Evolutionary conservation across 306 rosid species (phyloP).

Genomic region (Gynostemma pentaphyllum): DNA sequence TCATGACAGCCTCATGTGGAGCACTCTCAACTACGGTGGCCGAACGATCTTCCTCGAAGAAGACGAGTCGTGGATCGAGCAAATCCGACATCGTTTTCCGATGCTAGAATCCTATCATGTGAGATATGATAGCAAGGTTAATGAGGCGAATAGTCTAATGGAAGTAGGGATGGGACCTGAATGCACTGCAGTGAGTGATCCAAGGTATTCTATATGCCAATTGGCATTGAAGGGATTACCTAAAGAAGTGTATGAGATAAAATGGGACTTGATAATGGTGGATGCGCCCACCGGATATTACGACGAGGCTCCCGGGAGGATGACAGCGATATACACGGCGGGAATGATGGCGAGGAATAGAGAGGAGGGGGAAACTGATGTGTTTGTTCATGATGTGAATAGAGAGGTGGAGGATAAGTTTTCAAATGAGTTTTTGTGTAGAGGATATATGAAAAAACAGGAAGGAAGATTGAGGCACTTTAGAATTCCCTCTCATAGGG

Average conservation of each 20-base stretch:
- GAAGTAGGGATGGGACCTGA: conserved; percentile 48
- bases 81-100: conserved; percentile 38
- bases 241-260: conserved; percentile 24
- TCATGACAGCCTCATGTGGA: conserved; percentile 86
- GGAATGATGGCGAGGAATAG: conserved; percentile 75
- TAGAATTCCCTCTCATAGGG: conserved; percentile 43
- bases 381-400: conserved; percentile 75
- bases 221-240: conserved; percentile 62
- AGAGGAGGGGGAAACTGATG: conserved; percentile 34
- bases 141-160: conserved; percentile 49
- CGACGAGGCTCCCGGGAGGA: conserved; percentile 64
- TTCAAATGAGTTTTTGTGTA: conserved; percentile 51
- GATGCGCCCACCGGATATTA: conserved; percentile 77
- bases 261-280: conserved; percentile 83
- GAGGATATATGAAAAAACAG: conserved; percentile 39
- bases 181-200: conserved; percentile 40
- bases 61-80: conserved; percentile 61
- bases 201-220: conserved; percentile 37
- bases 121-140: conserved; percentile 45
- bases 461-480: conserved; percentile 74
- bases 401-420: conserved; percentile 59
- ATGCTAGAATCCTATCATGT: conserved; percentile 48
- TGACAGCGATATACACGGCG: conserved; percentile 71
- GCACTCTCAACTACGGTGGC: conserved; percentile 51
- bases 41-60: conserved; percentile 61